A percentile compares a stretch with the other conserved stretches of the same genome.
These are phyloP conservation scores for Mangifera indica DNA, from an alignment of 345 rosid genomes.

Conservation along the genomic window DNA sequence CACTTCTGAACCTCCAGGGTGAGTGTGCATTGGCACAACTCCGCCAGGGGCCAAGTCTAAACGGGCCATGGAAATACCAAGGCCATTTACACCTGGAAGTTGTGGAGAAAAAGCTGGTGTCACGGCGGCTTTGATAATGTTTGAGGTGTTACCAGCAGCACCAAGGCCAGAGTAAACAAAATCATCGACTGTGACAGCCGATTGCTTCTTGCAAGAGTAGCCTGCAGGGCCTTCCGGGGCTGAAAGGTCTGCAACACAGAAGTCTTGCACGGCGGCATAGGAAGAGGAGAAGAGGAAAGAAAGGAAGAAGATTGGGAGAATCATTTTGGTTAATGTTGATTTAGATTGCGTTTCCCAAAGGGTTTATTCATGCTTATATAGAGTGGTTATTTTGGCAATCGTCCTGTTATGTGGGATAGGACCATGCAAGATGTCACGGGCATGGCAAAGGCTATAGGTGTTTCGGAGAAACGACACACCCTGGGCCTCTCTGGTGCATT, in stretches of 20 bases:
- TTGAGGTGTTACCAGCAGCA: conserved; percentile 55
- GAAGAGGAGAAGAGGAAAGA: conserved; percentile 48
- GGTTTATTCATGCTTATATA: conserved; percentile 20
- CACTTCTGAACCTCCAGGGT: conserved; percentile 69
- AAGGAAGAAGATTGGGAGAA: conserved; percentile 36
- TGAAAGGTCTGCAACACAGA: conserved; percentile 63
- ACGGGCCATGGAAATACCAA: conserved; percentile 72
- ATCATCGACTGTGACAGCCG: conserved; percentile 52
- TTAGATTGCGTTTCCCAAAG: background rate
- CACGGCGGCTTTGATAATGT: conserved; percentile 73
- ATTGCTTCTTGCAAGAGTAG: conserved; percentile 59
- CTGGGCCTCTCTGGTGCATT: conserved; percentile 10
- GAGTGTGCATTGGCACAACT: conserved; percentile 80
- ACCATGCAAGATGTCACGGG: conserved; percentile 24
- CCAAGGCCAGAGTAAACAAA: conserved; percentile 65
- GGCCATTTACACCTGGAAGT: conserved; percentile 69
- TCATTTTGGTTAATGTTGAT: conserved; percentile 25
- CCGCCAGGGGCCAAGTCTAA: conserved; percentile 70
- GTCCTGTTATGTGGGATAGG: background rate
- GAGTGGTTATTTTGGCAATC: conserved; percentile 11
- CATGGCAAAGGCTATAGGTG: background rate
- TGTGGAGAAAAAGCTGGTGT: conserved; percentile 62
- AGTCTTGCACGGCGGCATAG: conserved; percentile 61
- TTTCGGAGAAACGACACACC: conserved; percentile 21
- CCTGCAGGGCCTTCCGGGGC: conserved; percentile 67